Evolutionary conservation across 1,284 basidiomycete species (phyloP).

Genomic region (Chondrostereum purpureum): DNA sequence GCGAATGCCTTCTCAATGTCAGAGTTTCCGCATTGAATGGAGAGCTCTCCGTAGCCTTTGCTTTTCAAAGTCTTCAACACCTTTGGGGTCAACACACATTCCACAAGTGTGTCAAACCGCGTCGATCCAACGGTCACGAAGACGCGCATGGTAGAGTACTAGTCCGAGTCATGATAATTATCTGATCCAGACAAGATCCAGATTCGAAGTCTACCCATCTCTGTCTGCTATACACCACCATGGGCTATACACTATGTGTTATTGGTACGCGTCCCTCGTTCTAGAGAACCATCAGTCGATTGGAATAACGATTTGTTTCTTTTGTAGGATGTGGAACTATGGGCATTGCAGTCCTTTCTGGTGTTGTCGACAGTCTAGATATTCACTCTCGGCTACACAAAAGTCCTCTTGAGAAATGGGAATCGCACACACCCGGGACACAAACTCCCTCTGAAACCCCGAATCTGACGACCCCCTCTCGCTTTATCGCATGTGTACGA

Average conservation of each 20-base stretch:
- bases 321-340: conserved; percentile 92
- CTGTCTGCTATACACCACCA: conserved; percentile 18
- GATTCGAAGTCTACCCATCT: conserved; percentile 2
- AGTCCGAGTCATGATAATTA: not conserved
- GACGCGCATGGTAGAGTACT: conserved; percentile 43
- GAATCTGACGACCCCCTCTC: conserved; percentile 68
- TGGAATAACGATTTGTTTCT: conserved; percentile 10
- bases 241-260: conserved; percentile 60
- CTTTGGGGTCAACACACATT: conserved; percentile 49
- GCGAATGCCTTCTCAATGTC: conserved; percentile 23
- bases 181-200: conserved; percentile 3
- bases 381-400: conserved; percentile 30
- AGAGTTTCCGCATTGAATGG: conserved; percentile 74
- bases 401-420: conserved; percentile 48
- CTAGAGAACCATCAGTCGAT: not conserved
- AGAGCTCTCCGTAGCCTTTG: conserved; percentile 51
- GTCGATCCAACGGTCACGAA: conserved; percentile 93
- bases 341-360: conserved; percentile 94
- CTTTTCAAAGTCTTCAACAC: conserved; percentile 47
- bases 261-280: conserved; percentile 39
- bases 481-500: conserved; percentile 87
- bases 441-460: conserved; percentile 60
- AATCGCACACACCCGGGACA: conserved; percentile 80
- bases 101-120: conserved; percentile 70
- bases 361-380: conserved; percentile 73